Evolutionary conservation across 345 rosid genomes (phyloP).

Genomic region (Syzygium oleosum): DNA sequence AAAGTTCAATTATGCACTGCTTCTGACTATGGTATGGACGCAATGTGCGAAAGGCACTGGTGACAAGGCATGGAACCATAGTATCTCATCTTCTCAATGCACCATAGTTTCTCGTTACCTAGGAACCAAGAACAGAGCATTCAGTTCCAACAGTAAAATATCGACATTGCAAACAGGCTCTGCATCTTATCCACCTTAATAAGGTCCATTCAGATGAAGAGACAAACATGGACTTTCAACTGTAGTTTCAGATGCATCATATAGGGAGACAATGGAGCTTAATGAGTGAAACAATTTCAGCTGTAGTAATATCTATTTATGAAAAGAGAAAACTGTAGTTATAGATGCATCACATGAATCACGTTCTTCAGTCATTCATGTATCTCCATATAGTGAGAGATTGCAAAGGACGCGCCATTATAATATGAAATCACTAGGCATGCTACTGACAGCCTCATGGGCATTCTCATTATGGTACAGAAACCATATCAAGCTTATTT

Average conservation of each 20-base stretch:
- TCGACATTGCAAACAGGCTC: not conserved
- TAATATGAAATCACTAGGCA: not conserved
- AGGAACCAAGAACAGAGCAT: not conserved
- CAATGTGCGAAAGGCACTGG: not conserved
- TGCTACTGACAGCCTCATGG: not conserved
- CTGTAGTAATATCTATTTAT: not conserved
- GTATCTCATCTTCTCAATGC: slow-evolving; percentile 61
- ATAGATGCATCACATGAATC: not conserved
- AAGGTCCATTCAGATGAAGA: not conserved
- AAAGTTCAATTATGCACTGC: not conserved
- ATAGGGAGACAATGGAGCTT: not conserved
- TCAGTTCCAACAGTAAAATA: not conserved
- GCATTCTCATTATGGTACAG: not conserved
- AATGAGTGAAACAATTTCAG: not conserved
- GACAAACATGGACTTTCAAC: not conserved
- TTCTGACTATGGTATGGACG: not conserved
- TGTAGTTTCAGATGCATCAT: not conserved
- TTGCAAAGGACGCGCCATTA: not conserved
- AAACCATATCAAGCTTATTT: not conserved
- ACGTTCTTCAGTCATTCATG: not conserved
- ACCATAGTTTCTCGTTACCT: slow-evolving; percentile 87
- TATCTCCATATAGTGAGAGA: not conserved
- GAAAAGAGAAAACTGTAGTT: not conserved
- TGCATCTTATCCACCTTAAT: not conserved
- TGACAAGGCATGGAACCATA: not conserved